Evolutionary conservation across 257 asterid genomes (phyloP).

Genomic region (Solanum tacnaense): DNA sequence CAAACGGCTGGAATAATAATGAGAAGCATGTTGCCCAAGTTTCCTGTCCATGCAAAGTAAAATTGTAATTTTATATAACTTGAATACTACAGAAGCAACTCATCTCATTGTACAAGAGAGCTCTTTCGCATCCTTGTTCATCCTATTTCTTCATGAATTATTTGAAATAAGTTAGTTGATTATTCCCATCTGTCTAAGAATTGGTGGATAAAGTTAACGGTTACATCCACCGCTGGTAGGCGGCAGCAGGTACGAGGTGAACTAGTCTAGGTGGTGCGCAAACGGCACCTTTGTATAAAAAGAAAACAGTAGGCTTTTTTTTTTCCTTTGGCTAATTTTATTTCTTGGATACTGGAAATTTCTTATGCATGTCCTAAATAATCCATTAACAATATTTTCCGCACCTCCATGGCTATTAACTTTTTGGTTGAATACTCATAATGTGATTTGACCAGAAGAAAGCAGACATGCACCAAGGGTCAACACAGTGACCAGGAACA

Average conservation of each 20-base stretch:
- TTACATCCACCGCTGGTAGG: not conserved
- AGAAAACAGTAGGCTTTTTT: not conserved
- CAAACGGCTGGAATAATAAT: conserved; percentile 90
- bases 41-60: conserved; percentile 36
- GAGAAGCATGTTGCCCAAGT: conserved; percentile 77
- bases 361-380: not conserved
- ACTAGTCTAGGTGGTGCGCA: not conserved
- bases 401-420: not conserved
- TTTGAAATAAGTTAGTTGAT: not conserved
- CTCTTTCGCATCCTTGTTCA: not conserved
- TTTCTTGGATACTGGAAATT: not conserved
- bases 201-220: not conserved
- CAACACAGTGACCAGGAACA: not conserved
- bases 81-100: not conserved
- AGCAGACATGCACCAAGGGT: not conserved
- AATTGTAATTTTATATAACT: not conserved
- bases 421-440: not conserved
- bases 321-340: not conserved
- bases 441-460: not conserved
- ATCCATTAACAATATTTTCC: not conserved
- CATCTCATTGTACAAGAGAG: not conserved
- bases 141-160: not conserved
- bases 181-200: not conserved
- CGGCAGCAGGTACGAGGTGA: not conserved
- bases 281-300: not conserved